Evolutionary conservation across 768 basidiomycete species (phyloP), one percentile per base, ranked within the genome.

Genomic region (Rhizopogon rudus): DNA sequence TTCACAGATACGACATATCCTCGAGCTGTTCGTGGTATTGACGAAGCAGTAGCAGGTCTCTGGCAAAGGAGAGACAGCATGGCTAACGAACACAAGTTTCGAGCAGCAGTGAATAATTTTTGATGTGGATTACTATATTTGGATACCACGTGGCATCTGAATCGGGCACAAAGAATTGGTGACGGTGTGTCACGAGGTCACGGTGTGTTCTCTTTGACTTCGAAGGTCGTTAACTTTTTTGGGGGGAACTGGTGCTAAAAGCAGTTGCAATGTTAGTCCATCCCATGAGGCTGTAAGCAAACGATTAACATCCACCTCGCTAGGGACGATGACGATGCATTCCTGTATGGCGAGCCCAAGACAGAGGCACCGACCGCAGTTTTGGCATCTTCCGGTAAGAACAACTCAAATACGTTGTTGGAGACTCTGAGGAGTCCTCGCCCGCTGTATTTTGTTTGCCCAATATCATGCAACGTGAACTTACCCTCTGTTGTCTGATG

Each of bases 271-370:
- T 69, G 68, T 69, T 53, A 49, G 52, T 53, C 33, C 45, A 53
- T 51, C 46, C 43, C 37, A 49, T 39, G 28, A 53, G 35, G 31
- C 12, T 35, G 50, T 14, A 54, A 54, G 31, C 13, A 53, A 39
- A 54, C 61, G 53, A 68, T 66, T 71, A 53, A 71, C 70, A 37
- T 44, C 55, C 53, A 35, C 44, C 51, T 58, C 51, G 55, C 51
- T 60, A 84, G 82, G 81, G 87, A 89, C 66, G 88, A 89, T 72
- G 88, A 91, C 64, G 88, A 91, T 69, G 87, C 88, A 25, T 89
- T 87, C 66, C 72, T 90, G 59, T 91, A 90, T 62, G 88, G 88
- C 55, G 79, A 79, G 56, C 73, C 81, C 42, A 60, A 73, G 8
- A 64, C 67, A 56, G 56, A 72, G 43, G 65, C 71, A 52, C 55